These are phyloP conservation scores for Oryza glaberrima DNA, from an alignment of 176 grass and related monocot genomes.

Conservation along the genomic window DNA sequence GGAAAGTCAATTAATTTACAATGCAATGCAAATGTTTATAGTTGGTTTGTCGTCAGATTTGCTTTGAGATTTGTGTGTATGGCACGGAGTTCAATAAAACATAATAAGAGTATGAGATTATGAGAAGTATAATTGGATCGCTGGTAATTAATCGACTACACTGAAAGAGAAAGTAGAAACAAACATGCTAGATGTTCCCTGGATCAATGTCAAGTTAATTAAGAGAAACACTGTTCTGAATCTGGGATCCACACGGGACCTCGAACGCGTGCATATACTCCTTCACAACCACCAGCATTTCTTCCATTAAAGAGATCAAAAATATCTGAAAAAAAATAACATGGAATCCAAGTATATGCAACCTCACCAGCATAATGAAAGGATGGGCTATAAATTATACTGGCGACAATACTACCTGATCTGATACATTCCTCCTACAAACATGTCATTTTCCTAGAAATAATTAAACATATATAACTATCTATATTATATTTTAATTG, in stretches of 20 bases:
- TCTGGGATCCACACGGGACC: not conserved
- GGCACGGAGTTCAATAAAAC: too few species aligned
- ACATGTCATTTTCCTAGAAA: not conserved
- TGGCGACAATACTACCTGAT: not conserved
- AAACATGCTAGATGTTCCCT: not conserved
- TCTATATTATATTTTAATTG: not conserved
- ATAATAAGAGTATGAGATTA: not conserved
- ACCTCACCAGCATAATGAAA: not conserved
- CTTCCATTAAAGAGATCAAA: not conserved
- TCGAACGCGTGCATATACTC: not conserved
- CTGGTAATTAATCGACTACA: not conserved
- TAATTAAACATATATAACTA: not conserved
- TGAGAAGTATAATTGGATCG: not conserved
- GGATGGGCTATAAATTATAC: not conserved
- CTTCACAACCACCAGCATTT: not conserved
- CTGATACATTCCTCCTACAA: not conserved
- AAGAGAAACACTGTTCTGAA: not conserved
- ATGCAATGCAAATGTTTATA: too few species aligned
- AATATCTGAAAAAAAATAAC: not conserved
- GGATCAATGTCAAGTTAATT: not conserved
- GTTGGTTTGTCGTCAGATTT: too few species aligned
- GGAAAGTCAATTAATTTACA: too few species aligned
- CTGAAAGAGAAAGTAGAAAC: not conserved
- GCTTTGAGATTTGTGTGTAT: too few species aligned
- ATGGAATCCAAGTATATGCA: not conserved